Evolutionary conservation across 2,329 filamentous ascomycete species (phyloP).

Genomic region (Cytospora paraplurivora): DNA sequence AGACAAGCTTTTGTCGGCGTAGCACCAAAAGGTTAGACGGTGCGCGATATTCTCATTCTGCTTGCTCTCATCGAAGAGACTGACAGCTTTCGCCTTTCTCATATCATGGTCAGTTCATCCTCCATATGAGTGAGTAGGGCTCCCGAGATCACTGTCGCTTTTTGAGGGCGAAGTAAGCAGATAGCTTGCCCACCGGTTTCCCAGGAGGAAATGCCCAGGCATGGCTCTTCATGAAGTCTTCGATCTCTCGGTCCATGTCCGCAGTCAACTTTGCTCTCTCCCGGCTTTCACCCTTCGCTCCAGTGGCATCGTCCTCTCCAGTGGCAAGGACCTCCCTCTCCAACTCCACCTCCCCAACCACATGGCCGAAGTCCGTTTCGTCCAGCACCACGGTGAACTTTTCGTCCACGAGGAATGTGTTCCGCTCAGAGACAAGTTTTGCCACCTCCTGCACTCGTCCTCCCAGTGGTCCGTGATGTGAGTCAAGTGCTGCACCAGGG

Average conservation of each 20-base stretch:
- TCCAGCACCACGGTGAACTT: slow-evolving; percentile 14
- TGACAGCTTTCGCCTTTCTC: background rate
- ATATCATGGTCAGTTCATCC: background rate
- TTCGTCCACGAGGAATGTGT: slow-evolving; percentile 5
- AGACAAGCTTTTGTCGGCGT: no score
- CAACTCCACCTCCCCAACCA: slow-evolving; percentile 12
- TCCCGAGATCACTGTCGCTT: background rate
- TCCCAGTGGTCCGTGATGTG: background rate
- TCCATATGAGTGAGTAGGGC: background rate
- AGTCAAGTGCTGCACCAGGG: background rate
- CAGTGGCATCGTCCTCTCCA: background rate
- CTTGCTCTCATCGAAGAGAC: background rate
- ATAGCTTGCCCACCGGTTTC: slow-evolving; percentile 6
- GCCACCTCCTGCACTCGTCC: slow-evolving; percentile 11
- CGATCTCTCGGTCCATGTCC: slow-evolving; percentile 12
- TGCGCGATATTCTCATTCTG: no score
- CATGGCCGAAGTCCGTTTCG: slow-evolving; percentile 10
- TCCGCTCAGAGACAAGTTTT: slow-evolving; percentile 19
- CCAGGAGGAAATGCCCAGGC: slow-evolving; percentile 7
- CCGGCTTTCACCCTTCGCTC: background rate
- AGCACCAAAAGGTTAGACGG: no score
- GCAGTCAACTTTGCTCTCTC: background rate
- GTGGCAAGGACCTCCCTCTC: background rate
- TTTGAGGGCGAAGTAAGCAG: slow-evolving; percentile 12
- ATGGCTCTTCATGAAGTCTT: slow-evolving; percentile 11